Percentiles rank a stretch among this genome's conserved stretches.
Conservation (phyloP, 805 yeast species). For the Kodamaea kakaduensis region DNA sequence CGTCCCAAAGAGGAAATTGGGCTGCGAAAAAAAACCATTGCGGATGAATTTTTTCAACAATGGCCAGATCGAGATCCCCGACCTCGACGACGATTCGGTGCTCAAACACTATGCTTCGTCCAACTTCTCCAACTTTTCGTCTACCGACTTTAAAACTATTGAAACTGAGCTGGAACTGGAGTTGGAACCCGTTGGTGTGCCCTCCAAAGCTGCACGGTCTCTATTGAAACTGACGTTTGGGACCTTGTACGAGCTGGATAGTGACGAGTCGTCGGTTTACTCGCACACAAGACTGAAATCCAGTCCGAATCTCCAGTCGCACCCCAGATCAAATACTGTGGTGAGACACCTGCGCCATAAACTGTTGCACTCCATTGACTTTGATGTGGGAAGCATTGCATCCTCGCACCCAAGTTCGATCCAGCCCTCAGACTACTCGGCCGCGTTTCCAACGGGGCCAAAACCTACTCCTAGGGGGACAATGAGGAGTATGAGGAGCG, state of each 20-base stretch:
- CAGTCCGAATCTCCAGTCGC: conserved; percentile 16
- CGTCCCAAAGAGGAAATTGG: too few species aligned
- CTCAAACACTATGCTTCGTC: conserved; percentile 8
- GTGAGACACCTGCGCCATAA: conserved; percentile 36
- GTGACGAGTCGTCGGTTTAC: conserved; percentile 23
- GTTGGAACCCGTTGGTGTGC: conserved; percentile 36
- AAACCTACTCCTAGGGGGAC: conserved; percentile 5
- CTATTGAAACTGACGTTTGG: conserved; percentile 25
- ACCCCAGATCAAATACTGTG: conserved; percentile 15
- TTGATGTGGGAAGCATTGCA: conserved; percentile 8
- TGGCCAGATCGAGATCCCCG: conserved; percentile 43
- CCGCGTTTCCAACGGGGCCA: conserved; percentile 3
- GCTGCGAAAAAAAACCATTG: neutral
- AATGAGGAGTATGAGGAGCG: neutral
- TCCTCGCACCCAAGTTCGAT: conserved; percentile 7
- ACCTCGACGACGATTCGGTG: conserved; percentile 22
- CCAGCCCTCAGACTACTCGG: conserved; percentile 4
- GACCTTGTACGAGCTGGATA: conserved; percentile 20
- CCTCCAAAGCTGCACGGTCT: conserved; percentile 29
- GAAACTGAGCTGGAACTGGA: conserved; percentile 15
- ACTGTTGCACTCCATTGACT: conserved; percentile 34
- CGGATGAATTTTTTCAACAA: conserved; percentile 9
- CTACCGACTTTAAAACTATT: conserved; percentile 25
- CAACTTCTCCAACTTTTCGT: conserved; percentile 14
- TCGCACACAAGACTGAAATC: conserved; percentile 18